A percentile compares a stretch with the other conserved stretches of the same genome.
These are phyloP conservation scores for Phytophthora kernoviae DNA, from an alignment of 352 stramenopile genomes.

Conservation along the genomic window DNA sequence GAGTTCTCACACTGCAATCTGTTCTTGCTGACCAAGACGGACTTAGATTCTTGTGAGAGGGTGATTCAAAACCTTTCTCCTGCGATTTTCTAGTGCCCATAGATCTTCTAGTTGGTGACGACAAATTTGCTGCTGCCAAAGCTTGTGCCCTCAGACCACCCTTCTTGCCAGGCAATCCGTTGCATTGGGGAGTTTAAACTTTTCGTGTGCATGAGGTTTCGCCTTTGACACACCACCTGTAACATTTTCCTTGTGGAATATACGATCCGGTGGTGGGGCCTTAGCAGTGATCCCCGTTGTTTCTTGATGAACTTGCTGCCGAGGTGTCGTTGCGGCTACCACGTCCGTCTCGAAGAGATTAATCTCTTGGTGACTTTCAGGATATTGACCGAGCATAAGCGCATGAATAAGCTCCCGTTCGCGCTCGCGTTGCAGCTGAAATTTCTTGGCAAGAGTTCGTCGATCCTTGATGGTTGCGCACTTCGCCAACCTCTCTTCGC, in stretches of 20 bases:
- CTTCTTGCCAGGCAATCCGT: constrained; percentile 39
- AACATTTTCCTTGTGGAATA: constrained; percentile 45
- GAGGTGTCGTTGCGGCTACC: constrained; percentile 6
- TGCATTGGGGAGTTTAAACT: constrained; percentile 47
- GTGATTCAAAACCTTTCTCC: not conserved
- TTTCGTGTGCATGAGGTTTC: constrained; percentile 45
- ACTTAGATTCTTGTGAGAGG: constrained; percentile 9
- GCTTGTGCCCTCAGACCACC: constrained; percentile 9
- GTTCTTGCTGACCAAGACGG: constrained; percentile 19
- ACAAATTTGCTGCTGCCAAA: constrained; percentile 17
- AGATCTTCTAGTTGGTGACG: constrained; percentile 4
- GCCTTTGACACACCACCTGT: constrained; percentile 37
- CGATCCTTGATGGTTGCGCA: constrained; percentile 56
- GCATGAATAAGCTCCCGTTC: constrained; percentile 62
- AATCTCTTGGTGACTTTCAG: constrained; percentile 26
- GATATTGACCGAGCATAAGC: constrained; percentile 52
- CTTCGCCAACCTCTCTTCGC: constrained; percentile 57
- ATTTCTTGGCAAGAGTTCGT: constrained; percentile 57
- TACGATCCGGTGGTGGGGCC: constrained; percentile 35
- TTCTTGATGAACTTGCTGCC: constrained; percentile 20
- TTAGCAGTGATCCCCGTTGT: constrained; percentile 31
- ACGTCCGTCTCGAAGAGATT: constrained; percentile 39
- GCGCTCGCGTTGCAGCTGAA: constrained; percentile 54
- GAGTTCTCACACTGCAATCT: constrained; percentile 2
- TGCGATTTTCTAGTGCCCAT: not conserved